Conservation (phyloP, 1,284 basidiomycete genomes). For the Ganoderma leucocontextum region DNA sequence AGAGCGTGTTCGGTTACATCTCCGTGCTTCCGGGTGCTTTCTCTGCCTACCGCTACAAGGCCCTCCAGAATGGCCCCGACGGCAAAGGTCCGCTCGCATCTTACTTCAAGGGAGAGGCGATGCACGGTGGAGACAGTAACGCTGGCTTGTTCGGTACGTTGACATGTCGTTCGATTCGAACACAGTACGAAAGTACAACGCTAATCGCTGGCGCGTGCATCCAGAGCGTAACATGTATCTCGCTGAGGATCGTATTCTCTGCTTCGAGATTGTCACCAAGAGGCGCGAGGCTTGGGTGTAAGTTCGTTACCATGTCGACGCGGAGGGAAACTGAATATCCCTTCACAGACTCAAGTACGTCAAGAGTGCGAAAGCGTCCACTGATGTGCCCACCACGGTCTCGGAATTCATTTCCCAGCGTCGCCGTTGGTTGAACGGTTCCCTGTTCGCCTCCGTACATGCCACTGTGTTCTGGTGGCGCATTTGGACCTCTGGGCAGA, state of each 20-base stretch:
- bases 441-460: constrained; percentile 87
- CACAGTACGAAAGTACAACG: background rate
- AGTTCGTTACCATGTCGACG: constrained; percentile 42
- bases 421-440: constrained; percentile 91
- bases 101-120: constrained; percentile 92
- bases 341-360: constrained; percentile 81
- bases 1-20: constrained; percentile 93
- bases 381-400: constrained; percentile 86
- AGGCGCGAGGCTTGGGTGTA: constrained; percentile 84
- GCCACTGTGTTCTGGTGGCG: constrained; percentile 86
- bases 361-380: constrained; percentile 89
- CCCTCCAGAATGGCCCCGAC: constrained; percentile 81
- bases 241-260: constrained; percentile 94
- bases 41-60: constrained; percentile 91
- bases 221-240: constrained; percentile 90
- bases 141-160: constrained; percentile 74
- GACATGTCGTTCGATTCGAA: background rate
- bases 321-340: constrained; percentile 13
- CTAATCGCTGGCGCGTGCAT: constrained; percentile 11
- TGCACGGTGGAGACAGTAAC: constrained; percentile 71
- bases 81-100: constrained; percentile 89
- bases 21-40: constrained; percentile 92
- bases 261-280: constrained; percentile 98
- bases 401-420: constrained; percentile 93
- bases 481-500: constrained; percentile 92